Evolutionary conservation across 1,284 basidiomycete species (phyloP).

Genomic region (Ganoderma lingzhi): DNA sequence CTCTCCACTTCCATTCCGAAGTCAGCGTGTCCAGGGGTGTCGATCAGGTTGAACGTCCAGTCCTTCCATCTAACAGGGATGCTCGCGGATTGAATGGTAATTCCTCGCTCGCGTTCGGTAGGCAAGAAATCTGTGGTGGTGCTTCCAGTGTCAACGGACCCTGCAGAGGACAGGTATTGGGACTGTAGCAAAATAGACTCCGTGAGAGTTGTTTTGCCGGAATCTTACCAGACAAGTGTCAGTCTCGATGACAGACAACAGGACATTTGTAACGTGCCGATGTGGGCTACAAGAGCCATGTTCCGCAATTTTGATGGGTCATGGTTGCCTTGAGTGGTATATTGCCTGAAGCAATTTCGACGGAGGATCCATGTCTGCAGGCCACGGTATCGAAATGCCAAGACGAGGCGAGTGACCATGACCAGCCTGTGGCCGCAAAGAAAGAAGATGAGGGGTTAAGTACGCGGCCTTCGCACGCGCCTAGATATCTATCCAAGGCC

Average conservation of each 20-base stretch:
- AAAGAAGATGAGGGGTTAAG: neutral
- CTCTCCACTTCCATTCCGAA: constrained; percentile 96
- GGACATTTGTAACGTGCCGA: constrained; percentile 57
- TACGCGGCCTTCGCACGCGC: constrained; percentile 3
- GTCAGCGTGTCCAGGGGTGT: constrained; percentile 93
- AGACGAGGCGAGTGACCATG: constrained; percentile 23
- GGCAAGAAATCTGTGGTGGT: constrained; percentile 93
- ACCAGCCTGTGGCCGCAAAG: constrained; percentile 10
- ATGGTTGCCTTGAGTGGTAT: constrained; percentile 45
- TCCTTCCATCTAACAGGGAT: constrained; percentile 90
- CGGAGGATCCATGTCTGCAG: constrained; percentile 19
- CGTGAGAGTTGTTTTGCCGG: constrained; percentile 91
- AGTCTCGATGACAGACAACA: neutral
- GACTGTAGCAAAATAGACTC: constrained; percentile 87
- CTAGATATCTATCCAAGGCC: neutral
- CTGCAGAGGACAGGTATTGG: constrained; percentile 74
- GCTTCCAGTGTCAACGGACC: constrained; percentile 89
- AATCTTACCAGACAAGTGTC: constrained; percentile 64
- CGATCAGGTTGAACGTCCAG: constrained; percentile 88
- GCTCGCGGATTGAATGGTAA: constrained; percentile 92
- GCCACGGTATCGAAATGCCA: constrained; percentile 21
- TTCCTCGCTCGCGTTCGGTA: constrained; percentile 88
- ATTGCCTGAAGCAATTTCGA: constrained; percentile 38
- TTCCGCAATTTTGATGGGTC: constrained; percentile 67
- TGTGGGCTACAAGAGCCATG: constrained; percentile 86